A percentile compares a stretch with the other conserved stretches of the same genome.
Evolutionary conservation across 2,329 filamentous ascomycete genomes (phyloP).

Genomic region (Aspergillus novoparasiticus): DNA sequence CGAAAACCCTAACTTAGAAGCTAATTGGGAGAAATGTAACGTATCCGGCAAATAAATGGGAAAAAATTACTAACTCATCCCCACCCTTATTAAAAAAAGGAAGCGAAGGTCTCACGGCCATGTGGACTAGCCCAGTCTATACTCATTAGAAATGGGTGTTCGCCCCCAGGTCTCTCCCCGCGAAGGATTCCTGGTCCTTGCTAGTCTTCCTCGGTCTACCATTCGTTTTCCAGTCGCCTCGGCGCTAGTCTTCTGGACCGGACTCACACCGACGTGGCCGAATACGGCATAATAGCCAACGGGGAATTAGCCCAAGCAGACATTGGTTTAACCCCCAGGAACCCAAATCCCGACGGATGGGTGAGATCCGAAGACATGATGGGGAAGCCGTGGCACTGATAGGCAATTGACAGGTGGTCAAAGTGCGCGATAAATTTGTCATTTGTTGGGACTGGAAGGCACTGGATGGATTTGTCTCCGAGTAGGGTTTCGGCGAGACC

Average conservation of each 20-base stretch:
- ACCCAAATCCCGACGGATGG: not conserved
- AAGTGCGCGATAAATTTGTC: not conserved
- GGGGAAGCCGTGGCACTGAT: conserved; percentile 4
- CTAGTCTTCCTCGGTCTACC: not conserved
- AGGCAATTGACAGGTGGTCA: not conserved
- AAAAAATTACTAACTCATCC: not conserved
- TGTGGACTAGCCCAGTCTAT: not conserved
- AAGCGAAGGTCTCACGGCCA: not conserved
- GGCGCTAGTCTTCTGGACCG: not conserved
- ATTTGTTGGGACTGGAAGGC: not conserved
- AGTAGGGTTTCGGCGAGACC: not conserved
- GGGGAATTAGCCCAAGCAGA: no score
- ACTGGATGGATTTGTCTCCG: not conserved
- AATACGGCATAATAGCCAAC: not conserved
- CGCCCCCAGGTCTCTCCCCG: not conserved
- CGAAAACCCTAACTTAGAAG: not conserved
- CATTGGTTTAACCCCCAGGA: not conserved
- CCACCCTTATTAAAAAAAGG: not conserved
- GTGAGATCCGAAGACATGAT: not conserved
- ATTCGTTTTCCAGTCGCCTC: not conserved
- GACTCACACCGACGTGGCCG: not conserved
- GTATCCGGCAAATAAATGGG: not conserved
- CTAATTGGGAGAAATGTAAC: not conserved
- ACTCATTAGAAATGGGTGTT: not conserved
- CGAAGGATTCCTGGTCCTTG: not conserved